phyloP scores from a whole-genome alignment of 257 asterid genomes.

The Thymus quinquecostatus region DNA sequence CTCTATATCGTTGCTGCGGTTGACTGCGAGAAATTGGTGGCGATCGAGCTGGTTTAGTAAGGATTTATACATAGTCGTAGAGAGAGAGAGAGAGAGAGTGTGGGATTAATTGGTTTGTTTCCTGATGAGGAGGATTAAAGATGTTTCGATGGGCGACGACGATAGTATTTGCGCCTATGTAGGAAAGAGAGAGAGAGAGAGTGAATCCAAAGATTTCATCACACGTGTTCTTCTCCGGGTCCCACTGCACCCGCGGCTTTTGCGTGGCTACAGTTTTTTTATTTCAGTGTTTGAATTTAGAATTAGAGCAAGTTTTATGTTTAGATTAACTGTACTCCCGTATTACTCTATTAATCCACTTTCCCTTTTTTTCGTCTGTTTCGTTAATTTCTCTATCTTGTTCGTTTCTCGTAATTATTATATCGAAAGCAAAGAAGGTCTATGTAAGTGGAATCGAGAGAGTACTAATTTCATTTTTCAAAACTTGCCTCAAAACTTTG shows the following conservation, averaged over 20 bases:
- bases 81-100: too few relatives aligned
- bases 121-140: conserved; percentile 6
- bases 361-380: too few relatives aligned
- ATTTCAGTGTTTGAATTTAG: neutral
- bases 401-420: too few relatives aligned
- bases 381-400: too few relatives aligned
- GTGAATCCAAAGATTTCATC: neutral
- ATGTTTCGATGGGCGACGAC: neutral
- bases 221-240: conserved; percentile 26
- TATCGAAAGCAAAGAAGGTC: too few relatives aligned
- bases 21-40: neutral
- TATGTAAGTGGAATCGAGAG: too few relatives aligned
- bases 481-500: neutral
- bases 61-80: conserved; percentile 17
- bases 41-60: neutral
- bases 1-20: conserved; percentile 7
- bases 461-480: too few relatives aligned
- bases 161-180: neutral
- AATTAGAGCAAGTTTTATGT: neutral
- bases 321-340: too few relatives aligned
- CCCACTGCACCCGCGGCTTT: conserved; percentile 25
- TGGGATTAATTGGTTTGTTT: neutral
- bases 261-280: conserved; percentile 22
- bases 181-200: neutral
- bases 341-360: too few relatives aligned